phyloP scores from a whole-genome alignment of 306 rosid genomes.

The Sechiopsis laciniata region DNA sequence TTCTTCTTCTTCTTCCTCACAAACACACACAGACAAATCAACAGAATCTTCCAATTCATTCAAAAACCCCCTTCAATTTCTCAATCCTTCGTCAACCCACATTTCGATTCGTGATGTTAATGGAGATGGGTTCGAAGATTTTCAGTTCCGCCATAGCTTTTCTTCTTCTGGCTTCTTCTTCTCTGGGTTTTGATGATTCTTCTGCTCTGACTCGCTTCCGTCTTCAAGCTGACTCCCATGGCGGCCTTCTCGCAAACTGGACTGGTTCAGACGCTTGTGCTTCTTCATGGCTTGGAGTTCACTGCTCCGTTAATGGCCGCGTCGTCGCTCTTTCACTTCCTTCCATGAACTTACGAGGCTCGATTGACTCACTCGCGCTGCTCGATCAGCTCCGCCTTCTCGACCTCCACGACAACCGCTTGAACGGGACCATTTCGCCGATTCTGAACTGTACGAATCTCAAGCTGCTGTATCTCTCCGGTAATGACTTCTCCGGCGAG shows the following conservation, averaged over 20 bases:
- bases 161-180: constrained; percentile 18
- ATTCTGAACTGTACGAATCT: constrained; percentile 67
- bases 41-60: not conserved
- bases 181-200: constrained; percentile 44
- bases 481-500: constrained; percentile 78
- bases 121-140: not conserved
- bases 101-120: not conserved
- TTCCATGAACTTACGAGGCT: constrained; percentile 75
- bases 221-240: constrained; percentile 59
- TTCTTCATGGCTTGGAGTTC: constrained; percentile 67
- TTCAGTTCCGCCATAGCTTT: not conserved
- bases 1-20: constrained; percentile 12
- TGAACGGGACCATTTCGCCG: constrained; percentile 54
- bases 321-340: constrained; percentile 58
- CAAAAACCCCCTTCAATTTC: not conserved
- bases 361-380: constrained; percentile 43
- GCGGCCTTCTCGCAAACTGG: constrained; percentile 69
- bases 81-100: not conserved
- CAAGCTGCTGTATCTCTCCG: constrained; percentile 67
- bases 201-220: constrained; percentile 60
- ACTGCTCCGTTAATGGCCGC: constrained; percentile 46
- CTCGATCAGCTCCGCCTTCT: constrained; percentile 78
- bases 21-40: constrained; percentile 1
- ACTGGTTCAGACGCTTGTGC: constrained; percentile 63
- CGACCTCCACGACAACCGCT: constrained; percentile 75